These are phyloP conservation scores for Hyaloscypha hepaticicola DNA, from an alignment of 495 filamentous ascomycete species.

Conservation along the genomic window DNA sequence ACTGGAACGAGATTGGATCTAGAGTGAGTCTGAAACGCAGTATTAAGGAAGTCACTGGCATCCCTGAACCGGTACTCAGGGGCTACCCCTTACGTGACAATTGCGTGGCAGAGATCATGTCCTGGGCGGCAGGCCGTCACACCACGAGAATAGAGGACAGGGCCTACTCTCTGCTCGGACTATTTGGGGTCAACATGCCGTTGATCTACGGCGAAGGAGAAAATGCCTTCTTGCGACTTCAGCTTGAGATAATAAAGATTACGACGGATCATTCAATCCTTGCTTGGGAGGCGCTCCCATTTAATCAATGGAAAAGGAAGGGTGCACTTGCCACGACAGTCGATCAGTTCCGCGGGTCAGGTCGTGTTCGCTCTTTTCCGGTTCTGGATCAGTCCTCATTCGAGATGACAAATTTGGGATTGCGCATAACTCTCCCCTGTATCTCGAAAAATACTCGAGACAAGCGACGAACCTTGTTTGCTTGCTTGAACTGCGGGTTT, in stretches of 20 bases:
- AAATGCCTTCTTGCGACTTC: background rate
- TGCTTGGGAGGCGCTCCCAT: background rate
- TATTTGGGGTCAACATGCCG: conserved; percentile 11
- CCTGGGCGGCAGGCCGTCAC: background rate
- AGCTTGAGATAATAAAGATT: conserved; percentile 4
- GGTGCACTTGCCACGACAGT: too few species aligned
- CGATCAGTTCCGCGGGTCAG: too few species aligned
- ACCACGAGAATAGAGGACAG: conserved; percentile 9
- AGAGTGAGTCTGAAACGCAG: background rate
- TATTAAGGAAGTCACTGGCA: background rate
- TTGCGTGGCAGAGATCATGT: background rate
- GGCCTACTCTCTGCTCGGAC: conserved; percentile 4
- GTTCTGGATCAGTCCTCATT: background rate
- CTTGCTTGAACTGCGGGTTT: too few species aligned
- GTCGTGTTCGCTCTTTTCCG: background rate
- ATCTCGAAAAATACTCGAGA: too few species aligned
- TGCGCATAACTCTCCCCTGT: background rate
- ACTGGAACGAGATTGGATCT: conserved; percentile 3
- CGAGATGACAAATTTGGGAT: background rate
- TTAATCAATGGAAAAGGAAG: background rate
- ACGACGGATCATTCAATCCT: background rate
- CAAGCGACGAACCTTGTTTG: too few species aligned
- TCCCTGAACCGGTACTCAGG: background rate
- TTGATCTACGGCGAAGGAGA: conserved; percentile 10
- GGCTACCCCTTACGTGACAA: background rate